Conservation (phyloP, 306 rosid genomes). For the Castanea mollissima region DNA sequence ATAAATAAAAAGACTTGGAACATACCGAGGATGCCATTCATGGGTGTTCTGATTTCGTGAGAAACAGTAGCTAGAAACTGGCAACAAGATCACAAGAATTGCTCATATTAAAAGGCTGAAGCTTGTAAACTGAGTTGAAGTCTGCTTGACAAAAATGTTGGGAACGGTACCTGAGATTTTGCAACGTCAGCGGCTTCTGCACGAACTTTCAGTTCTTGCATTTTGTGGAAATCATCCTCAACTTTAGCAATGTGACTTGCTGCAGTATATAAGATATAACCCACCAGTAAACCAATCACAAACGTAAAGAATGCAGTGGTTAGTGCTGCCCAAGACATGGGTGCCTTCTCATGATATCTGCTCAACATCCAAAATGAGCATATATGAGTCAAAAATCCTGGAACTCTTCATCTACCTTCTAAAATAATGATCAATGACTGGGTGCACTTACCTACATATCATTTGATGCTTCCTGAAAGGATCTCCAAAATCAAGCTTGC, state of each 20-base stretch:
- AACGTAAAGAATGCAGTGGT: slow-evolving; percentile 63
- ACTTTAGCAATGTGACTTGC: slow-evolving; percentile 91
- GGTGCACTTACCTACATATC: slow-evolving; percentile 83
- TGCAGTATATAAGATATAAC: slow-evolving; percentile 89
- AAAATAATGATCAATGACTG: not conserved
- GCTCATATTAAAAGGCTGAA: slow-evolving; percentile 15
- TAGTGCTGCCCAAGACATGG: slow-evolving; percentile 71
- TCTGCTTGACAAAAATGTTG: slow-evolving; percentile 9
- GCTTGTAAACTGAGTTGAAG: slow-evolving; percentile 20
- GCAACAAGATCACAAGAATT: slow-evolving; percentile 18
- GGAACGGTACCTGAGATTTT: slow-evolving; percentile 78
- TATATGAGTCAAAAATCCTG: slow-evolving; percentile 18
- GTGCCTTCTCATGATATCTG: slow-evolving; percentile 95
- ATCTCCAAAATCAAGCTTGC: slow-evolving; percentile 98
- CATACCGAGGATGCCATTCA: slow-evolving; percentile 96
- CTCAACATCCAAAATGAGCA: slow-evolving; percentile 28
- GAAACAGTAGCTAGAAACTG: slow-evolving; percentile 98
- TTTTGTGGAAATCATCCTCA: slow-evolving; percentile 84
- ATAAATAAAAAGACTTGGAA: not conserved
- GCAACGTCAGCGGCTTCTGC: slow-evolving; percentile 98
- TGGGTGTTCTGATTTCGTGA: slow-evolving; percentile 99
- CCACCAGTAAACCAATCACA: slow-evolving; percentile 75
- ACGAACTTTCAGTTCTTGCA: slow-evolving; percentile 67
- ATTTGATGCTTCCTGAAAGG: slow-evolving; percentile 85
- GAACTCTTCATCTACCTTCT: not conserved